Conservation (phyloP, 2,329 filamentous ascomycete species). For the Penicillium sp. region DNA sequence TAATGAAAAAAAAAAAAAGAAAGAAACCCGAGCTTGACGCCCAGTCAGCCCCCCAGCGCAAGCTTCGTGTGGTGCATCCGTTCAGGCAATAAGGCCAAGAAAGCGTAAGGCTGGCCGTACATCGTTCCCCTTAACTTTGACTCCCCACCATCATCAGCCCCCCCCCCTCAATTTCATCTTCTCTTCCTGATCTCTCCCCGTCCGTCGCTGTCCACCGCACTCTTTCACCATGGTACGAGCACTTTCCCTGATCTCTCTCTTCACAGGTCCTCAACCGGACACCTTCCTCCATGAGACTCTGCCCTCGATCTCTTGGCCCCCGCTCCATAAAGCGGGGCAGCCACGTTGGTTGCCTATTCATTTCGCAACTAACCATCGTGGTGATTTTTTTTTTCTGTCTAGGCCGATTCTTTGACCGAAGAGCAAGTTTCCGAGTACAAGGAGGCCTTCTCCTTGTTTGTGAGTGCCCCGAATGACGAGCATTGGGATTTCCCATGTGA, state of each 20-base stretch:
- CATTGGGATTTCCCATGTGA: background rate
- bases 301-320: conserved; percentile 2
- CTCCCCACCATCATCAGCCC: conserved; percentile 15
- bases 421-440: conserved; percentile 99
- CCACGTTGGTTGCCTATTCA: conserved; percentile 13
- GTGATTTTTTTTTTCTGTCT: conserved; percentile 18
- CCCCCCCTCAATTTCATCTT: conserved; percentile 12
- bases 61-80: conserved; percentile 5
- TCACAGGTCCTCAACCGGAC: too few relatives aligned
- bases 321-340: conserved; percentile 27
- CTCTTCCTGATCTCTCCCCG: conserved; percentile 4
- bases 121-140: conserved; percentile 19
- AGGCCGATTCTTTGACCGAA: conserved; percentile 98
- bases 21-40: too few relatives aligned
- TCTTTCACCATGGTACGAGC: conserved; percentile 30
- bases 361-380: conserved; percentile 21
- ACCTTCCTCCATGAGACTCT: too few relatives aligned
- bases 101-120: conserved; percentile 16
- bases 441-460: conserved; percentile 99
- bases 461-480: conserved; percentile 52
- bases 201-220: conserved; percentile 2
- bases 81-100: conserved; percentile 4
- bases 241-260: background rate
- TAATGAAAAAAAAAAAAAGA: too few relatives aligned
- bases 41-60: background rate